phyloP scores from a whole-genome alignment of 306 rosid genomes.

The apple (Malus domestica) region ASM211411v1 NC_041803.1:51219001-51219500 shows the following conservation, averaged over 20 bases:
- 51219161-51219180: conserved; percentile 71
- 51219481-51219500: not conserved
- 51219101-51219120: conserved; percentile 61
- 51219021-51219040: conserved; percentile 16
- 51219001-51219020: not conserved
- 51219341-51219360: conserved; percentile 65
- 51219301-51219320: conserved; percentile 66
- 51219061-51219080: conserved; percentile 61
- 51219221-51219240: conserved; percentile 91
- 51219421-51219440: conserved; percentile 10
- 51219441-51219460: not conserved
- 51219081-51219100: conserved; percentile 74
- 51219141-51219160: conserved; percentile 73
- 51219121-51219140: conserved; percentile 63
- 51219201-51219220: conserved; percentile 85
- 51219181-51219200: conserved; percentile 54
- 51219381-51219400: not conserved
- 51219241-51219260: conserved; percentile 77
- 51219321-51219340: conserved; percentile 76
- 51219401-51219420: conserved; percentile 3
- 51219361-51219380: not conserved
- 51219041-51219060: conserved; percentile 79
- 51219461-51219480: not conserved
- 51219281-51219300: conserved; percentile 49
- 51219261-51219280: conserved; percentile 80